phyloP scores from a whole-genome alignment of 805 yeast genomes.

The Blastobotrys terrestris region DNA sequence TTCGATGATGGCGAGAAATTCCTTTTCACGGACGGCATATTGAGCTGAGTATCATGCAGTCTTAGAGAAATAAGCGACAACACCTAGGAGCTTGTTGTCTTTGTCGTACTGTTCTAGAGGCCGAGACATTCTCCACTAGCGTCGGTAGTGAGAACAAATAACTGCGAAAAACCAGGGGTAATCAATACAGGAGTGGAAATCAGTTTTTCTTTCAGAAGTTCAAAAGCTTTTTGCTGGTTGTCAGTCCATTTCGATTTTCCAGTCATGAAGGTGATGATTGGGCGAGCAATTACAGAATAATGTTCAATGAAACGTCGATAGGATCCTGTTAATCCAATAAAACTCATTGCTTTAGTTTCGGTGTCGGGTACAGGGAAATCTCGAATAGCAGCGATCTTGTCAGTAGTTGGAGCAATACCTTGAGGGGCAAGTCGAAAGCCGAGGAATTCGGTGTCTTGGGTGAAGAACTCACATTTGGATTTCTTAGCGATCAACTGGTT shows the following conservation, averaged over 20 bases:
- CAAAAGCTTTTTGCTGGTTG: background rate
- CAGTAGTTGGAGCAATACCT: conserved; percentile 7
- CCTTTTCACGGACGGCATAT: conserved; percentile 13
- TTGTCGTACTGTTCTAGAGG: background rate
- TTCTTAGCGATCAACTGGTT: conserved; percentile 8
- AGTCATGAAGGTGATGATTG: background rate
- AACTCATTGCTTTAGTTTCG: background rate
- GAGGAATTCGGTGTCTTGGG: conserved; percentile 8
- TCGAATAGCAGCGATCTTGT: background rate
- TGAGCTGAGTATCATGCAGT: conserved; percentile 5
- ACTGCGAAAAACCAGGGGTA: background rate
- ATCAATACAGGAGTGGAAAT: background rate
- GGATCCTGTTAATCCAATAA: background rate
- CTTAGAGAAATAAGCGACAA: background rate
- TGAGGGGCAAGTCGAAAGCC: conserved; percentile 13
- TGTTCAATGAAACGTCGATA: background rate
- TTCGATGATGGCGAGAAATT: conserved; percentile 9
- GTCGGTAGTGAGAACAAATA: background rate
- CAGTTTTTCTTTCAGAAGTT: background rate
- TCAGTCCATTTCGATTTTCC: background rate
- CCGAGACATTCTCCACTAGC: background rate
- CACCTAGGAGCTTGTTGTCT: background rate
- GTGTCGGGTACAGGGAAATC: background rate
- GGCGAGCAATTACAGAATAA: background rate
- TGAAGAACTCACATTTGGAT: conserved; percentile 12